Evolutionary conservation across 2,329 filamentous ascomycete genomes (phyloP).

Genomic region (Diaporthe sp.): DNA sequence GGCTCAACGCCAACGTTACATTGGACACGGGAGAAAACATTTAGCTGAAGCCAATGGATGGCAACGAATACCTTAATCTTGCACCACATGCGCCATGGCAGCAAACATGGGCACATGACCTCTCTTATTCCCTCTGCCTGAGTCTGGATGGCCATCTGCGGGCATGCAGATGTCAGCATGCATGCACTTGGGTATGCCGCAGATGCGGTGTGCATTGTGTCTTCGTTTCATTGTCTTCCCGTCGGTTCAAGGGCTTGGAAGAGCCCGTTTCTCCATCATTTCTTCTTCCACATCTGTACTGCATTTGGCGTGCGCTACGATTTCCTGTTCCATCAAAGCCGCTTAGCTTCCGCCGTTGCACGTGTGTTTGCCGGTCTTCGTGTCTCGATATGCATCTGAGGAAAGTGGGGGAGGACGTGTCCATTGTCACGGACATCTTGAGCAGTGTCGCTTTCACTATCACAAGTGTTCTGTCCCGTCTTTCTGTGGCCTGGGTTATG

Average conservation of each 20-base stretch:
- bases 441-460: not conserved
- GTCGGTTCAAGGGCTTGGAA: not conserved
- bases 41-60: not conserved
- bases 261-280: not conserved
- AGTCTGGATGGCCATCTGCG: not conserved
- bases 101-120: conserved; percentile 33
- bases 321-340: not conserved
- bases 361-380: not conserved
- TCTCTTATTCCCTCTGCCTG: not conserved
- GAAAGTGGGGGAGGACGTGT: not conserved
- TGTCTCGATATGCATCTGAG: conserved; percentile 4
- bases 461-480: not conserved
- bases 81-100: conserved; percentile 7
- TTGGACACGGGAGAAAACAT: conserved; percentile 9
- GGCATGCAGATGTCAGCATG: not conserved
- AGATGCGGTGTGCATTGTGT: not conserved
- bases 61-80: not conserved
- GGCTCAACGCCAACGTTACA: conserved; percentile 7
- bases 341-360: not conserved
- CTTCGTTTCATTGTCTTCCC: not conserved
- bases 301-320: conserved; percentile 11
- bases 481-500: not conserved
- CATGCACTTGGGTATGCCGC: not conserved
- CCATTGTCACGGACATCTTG: not conserved
- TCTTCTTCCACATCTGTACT: not conserved